Conservation (phyloP, 768 basidiomycete genomes). For the Pulveroboletus sp. region DNA sequence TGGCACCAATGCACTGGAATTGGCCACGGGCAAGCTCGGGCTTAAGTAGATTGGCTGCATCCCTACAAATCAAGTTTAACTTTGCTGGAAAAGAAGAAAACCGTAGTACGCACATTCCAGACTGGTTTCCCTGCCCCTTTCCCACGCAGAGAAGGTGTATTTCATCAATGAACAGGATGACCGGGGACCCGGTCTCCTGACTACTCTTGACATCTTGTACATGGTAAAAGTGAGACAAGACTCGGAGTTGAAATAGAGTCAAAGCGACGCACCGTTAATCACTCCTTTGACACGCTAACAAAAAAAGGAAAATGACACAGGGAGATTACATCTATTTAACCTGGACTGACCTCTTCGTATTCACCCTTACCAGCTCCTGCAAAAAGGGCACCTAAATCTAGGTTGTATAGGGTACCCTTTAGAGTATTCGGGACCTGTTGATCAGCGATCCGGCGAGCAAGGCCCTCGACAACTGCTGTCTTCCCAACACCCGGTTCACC, state of each 20-base stretch:
- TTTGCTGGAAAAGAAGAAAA: too few relatives aligned
- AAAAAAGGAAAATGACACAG: too few relatives aligned
- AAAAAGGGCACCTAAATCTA: conserved; percentile 7
- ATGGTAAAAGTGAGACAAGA: background rate
- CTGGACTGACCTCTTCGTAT: conserved; percentile 7
- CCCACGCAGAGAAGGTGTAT: conserved; percentile 8
- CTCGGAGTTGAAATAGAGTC: background rate
- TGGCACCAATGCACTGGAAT: conserved; percentile 8
- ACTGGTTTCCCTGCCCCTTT: conserved; percentile 4
- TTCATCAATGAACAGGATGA: conserved; percentile 11
- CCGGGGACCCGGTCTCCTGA: conserved; percentile 8
- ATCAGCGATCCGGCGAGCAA: conserved; percentile 4
- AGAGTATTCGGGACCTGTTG: conserved; percentile 7
- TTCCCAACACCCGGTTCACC: conserved; percentile 11
- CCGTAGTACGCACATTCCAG: conserved; percentile 3
- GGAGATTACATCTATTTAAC: too few relatives aligned
- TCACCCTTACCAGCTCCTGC: conserved; percentile 10
- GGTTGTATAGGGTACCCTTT: conserved; percentile 5
- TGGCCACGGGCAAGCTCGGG: conserved; percentile 10
- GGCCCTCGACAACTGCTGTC: conserved; percentile 6
- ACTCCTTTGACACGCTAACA: conserved; percentile 8
- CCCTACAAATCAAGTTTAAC: too few relatives aligned
- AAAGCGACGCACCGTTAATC: conserved; percentile 9
- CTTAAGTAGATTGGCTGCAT: conserved; percentile 8
- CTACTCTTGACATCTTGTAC: conserved; percentile 4